These are phyloP conservation scores for Phytophthora ramorum DNA, from an alignment of 352 stramenopile genomes.

Conservation along the genomic window DNA sequence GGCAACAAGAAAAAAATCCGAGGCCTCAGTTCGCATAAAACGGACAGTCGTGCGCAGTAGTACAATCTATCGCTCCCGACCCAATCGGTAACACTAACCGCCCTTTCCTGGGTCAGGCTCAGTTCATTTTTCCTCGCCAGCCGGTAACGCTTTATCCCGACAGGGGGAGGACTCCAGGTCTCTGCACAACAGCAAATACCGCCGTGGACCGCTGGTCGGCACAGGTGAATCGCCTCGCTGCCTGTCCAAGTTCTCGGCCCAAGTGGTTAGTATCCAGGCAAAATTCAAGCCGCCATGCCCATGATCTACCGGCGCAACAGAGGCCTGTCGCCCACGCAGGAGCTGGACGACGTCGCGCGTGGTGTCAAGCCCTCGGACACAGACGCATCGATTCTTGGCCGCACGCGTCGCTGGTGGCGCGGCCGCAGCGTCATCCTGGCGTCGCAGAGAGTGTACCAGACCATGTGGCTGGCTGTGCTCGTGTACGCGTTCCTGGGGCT, in stretches of 20 bases:
- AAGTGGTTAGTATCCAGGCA: background rate
- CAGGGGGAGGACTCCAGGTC: conserved; percentile 14
- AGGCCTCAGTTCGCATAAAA: too few species aligned
- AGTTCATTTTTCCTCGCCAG: conserved; percentile 3
- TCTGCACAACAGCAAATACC: conserved; percentile 34
- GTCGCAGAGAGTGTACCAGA: conserved; percentile 59
- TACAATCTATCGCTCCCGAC: too few species aligned
- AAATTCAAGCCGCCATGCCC: conserved; percentile 32
- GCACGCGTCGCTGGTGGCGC: conserved; percentile 39
- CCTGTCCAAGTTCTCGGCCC: background rate
- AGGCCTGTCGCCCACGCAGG: conserved; percentile 43
- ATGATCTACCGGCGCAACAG: conserved; percentile 74
- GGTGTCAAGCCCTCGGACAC: conserved; percentile 31
- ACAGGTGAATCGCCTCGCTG: background rate
- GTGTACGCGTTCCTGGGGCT: conserved; percentile 75
- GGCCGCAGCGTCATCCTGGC: conserved; percentile 32
- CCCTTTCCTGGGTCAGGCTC: background rate
- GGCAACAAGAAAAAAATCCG: too few species aligned
- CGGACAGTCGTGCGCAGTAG: too few species aligned
- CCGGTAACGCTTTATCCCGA: conserved; percentile 9
- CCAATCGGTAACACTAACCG: conserved; percentile 6
- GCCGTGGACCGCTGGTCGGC: conserved; percentile 23
- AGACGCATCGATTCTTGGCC: conserved; percentile 33
- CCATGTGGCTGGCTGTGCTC: conserved; percentile 68
- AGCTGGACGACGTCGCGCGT: conserved; percentile 22